Evolutionary conservation across 1,284 basidiomycete genomes (phyloP).

Genomic region (Flammula alnicola): DNA sequence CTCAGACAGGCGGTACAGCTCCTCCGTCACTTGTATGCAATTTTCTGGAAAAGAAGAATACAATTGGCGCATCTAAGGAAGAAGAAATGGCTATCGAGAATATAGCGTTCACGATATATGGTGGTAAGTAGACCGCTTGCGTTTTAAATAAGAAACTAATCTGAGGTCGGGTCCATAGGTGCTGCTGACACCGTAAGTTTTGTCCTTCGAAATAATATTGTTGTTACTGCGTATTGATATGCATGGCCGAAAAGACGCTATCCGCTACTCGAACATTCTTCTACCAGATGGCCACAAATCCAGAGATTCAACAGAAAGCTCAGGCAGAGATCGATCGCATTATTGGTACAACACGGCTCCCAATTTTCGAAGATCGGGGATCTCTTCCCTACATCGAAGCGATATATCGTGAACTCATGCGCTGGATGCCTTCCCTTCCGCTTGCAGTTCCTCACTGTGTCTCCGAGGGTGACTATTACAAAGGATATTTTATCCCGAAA

Average conservation of each 20-base stretch:
- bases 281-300: conserved; percentile 38
- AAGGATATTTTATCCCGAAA: conserved; percentile 32
- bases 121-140: too few species aligned
- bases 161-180: too few species aligned
- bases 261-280: conserved; percentile 32
- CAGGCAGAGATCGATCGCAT: conserved; percentile 37
- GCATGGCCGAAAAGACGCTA: conserved; percentile 15
- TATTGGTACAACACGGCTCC: conserved; percentile 31
- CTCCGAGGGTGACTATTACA: conserved; percentile 28
- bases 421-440: conserved; percentile 24
- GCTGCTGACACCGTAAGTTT: neutral
- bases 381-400: conserved; percentile 38
- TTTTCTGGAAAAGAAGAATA: conserved; percentile 21
- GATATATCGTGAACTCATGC: conserved; percentile 29
- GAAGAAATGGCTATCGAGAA: conserved; percentile 24
- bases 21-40: conserved; percentile 26
- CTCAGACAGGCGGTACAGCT: conserved; percentile 22
- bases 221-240: neutral
- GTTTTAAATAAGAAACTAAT: too few species aligned
- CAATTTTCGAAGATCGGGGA: conserved; percentile 38
- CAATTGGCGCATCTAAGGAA: conserved; percentile 11
- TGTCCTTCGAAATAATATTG: too few species aligned
- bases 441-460: conserved; percentile 18
- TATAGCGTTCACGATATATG: conserved; percentile 20
- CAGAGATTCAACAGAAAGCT: conserved; percentile 37